Conservation (phyloP, 768 basidiomycete species). For the Serendipita sp. region DNA sequence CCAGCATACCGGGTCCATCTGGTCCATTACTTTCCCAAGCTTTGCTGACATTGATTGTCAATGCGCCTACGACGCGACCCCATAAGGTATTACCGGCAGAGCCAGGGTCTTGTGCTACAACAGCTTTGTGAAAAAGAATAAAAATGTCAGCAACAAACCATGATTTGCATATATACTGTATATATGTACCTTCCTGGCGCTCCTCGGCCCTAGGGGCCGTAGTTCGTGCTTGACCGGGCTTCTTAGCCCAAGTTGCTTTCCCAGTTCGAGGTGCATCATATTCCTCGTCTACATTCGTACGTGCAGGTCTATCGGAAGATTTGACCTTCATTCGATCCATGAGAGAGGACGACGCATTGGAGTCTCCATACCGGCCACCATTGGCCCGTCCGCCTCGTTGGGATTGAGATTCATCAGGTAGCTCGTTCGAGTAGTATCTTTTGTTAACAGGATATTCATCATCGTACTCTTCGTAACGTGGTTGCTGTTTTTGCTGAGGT, state of each 20-base stretch:
- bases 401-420: background rate
- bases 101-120: slow-evolving; percentile 7
- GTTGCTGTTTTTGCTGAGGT: background rate
- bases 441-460: background rate
- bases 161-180: too few relatives aligned
- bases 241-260: background rate
- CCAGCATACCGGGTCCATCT: slow-evolving; percentile 29
- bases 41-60: slow-evolving; percentile 42
- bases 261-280: slow-evolving; percentile 10
- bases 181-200: background rate
- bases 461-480: background rate
- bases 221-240: background rate
- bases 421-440: background rate
- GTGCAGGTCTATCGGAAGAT: slow-evolving; percentile 24
- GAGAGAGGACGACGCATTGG: slow-evolving; percentile 21
- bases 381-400: background rate
- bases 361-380: slow-evolving; percentile 4
- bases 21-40: slow-evolving; percentile 31
- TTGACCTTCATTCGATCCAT: slow-evolving; percentile 22
- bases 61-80: slow-evolving; percentile 36
- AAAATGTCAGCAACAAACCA: too few relatives aligned
- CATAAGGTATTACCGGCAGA: slow-evolving; percentile 35
- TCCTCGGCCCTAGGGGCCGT: background rate
- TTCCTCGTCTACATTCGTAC: slow-evolving; percentile 31
- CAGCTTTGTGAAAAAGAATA: background rate